A percentile compares a stretch with the other conserved stretches of the same genome.
These are phyloP conservation scores for Thermothelomyces thermophilus DNA, from an alignment of 2,329 filamentous ascomycete species.

Conservation along the genomic window DNA sequence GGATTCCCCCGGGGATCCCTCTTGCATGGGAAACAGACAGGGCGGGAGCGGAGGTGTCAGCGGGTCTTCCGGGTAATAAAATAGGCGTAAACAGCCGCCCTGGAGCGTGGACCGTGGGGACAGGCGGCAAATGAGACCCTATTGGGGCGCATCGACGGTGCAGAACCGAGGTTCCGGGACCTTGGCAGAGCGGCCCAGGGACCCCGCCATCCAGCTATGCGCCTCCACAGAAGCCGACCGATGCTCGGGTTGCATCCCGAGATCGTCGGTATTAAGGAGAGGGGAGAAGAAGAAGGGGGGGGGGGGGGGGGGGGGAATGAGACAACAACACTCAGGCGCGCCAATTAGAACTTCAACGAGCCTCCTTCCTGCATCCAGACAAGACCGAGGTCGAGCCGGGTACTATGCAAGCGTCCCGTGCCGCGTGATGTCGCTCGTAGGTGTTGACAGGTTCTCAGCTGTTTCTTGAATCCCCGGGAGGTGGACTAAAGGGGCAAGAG, in stretches of 20 bases:
- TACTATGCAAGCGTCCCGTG: neutral
- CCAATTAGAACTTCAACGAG: neutral
- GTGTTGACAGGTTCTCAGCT: neutral
- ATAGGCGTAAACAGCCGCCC: neutral
- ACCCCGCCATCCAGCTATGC: neutral
- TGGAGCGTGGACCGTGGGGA: neutral
- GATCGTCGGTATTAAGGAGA: slow-evolving; percentile 2
- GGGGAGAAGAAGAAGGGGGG: too few relatives aligned
- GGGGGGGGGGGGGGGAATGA: too few relatives aligned
- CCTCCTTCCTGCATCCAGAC: neutral
- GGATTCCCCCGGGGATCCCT: neutral
- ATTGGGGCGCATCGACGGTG: neutral
- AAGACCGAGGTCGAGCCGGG: neutral
- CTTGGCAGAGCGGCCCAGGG: neutral
- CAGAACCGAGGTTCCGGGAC: neutral
- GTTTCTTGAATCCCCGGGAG: neutral
- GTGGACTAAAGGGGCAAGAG: neutral
- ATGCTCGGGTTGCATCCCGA: neutral
- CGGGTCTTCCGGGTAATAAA: neutral
- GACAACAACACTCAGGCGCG: neutral
- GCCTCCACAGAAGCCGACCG: neutral
- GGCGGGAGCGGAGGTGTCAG: neutral
- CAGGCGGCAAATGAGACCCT: neutral
- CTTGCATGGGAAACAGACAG: neutral
- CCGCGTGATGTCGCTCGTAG: neutral